These are phyloP conservation scores for Eucalyptus pauciflora DNA, from an alignment of 345 rosid genomes.

Conservation along the genomic window DNA sequence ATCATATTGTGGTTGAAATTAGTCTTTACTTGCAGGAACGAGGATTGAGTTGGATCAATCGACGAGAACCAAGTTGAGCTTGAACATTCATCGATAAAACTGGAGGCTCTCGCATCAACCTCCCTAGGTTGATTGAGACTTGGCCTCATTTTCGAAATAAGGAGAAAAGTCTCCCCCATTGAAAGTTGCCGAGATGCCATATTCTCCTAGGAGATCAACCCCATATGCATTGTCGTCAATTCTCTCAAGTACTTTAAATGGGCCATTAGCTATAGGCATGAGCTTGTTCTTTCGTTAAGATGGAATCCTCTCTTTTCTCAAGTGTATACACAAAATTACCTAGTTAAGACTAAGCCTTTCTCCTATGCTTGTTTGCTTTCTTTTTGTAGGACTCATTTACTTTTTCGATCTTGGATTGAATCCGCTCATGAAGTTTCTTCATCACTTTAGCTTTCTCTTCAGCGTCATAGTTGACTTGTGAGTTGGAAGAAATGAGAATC, in stretches of 20 bases:
- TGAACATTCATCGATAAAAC: not conserved
- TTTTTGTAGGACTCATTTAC: not conserved
- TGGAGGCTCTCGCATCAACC: not conserved
- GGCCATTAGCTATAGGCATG: not conserved
- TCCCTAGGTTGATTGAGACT: not conserved
- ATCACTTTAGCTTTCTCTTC: not conserved
- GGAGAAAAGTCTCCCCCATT: not conserved
- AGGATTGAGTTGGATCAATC: not conserved
- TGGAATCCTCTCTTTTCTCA: not conserved
- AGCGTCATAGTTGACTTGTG: not conserved
- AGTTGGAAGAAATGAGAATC: not conserved
- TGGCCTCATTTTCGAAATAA: not conserved
- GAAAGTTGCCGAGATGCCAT: not conserved
- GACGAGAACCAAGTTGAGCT: not conserved
- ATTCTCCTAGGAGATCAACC: not conserved
- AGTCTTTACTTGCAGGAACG: not conserved
- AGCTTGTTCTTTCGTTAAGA: not conserved
- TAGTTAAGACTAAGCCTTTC: not conserved
- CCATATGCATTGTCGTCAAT: fast-evolving
- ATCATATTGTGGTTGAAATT: not conserved
- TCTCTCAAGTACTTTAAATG: not conserved
- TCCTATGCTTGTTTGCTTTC: not conserved
- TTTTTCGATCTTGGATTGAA: not conserved
- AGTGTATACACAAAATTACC: not conserved
- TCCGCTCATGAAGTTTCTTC: not conserved